A percentile compares a stretch with the other conserved stretches of the same genome.
These are phyloP conservation scores for Dryadomyces quercus-mongolicae DNA, from an alignment of 2,329 filamentous ascomycete species.

Conservation along the genomic window DNA sequence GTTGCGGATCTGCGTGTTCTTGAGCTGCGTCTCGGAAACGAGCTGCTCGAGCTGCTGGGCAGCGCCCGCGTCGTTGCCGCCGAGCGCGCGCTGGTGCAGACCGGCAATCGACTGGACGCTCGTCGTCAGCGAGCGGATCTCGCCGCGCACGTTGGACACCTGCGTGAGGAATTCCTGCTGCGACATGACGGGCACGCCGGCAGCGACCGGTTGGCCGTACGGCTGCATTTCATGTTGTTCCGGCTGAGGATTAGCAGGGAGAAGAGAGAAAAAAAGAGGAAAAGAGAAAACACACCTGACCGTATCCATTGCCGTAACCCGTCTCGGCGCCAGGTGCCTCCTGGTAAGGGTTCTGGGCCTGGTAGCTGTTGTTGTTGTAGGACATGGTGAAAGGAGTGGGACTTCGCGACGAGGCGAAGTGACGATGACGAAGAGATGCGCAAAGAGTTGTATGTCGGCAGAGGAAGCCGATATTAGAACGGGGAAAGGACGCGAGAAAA, in stretches of 20 bases:
- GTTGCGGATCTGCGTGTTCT: slow-evolving; percentile 66
- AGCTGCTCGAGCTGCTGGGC: slow-evolving; percentile 51
- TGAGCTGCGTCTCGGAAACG: slow-evolving; percentile 56
- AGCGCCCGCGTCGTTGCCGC: slow-evolving; percentile 46
- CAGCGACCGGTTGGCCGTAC: slow-evolving; percentile 15
- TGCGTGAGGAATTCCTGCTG: slow-evolving; percentile 58
- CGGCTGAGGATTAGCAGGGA: slow-evolving; percentile 14
- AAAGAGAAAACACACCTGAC: not conserved
- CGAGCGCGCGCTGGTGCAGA: slow-evolving; percentile 60
- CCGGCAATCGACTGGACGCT: slow-evolving; percentile 56
- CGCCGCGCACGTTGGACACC: slow-evolving; percentile 52
- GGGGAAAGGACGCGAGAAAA: not conserved
- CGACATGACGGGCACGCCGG: slow-evolving; percentile 30
- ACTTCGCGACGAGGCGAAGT: not conserved
- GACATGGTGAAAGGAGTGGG: not conserved
- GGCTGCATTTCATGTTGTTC: slow-evolving; percentile 42
- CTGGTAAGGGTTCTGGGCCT: slow-evolving; percentile 2
- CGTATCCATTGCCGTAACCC: slow-evolving; percentile 2
- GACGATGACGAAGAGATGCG: not conserved
- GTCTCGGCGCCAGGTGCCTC: not conserved
- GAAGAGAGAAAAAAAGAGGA: not conserved
- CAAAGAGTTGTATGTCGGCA: not conserved
- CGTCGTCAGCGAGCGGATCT: slow-evolving; percentile 54
- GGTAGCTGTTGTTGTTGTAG: slow-evolving; percentile 5
- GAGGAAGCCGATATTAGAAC: not conserved